A percentile compares a stretch with the other conserved stretches of the same genome.
Evolutionary conservation across 1,284 basidiomycete genomes (phyloP).

Genomic region (Naganishia sp.): DNA sequence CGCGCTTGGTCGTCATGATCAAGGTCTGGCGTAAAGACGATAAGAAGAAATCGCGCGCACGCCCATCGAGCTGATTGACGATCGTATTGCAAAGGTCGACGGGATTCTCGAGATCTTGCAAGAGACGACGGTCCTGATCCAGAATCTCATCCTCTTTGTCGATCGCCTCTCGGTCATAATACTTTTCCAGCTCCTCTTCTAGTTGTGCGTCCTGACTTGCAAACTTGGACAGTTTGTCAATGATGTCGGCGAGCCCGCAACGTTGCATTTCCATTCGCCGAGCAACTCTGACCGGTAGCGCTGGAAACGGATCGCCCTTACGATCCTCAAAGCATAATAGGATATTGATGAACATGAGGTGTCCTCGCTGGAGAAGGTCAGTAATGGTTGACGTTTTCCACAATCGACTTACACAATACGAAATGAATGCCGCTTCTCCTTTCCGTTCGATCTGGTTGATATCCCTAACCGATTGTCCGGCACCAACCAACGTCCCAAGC

Average conservation of each 20-base stretch:
- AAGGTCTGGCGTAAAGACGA: slow-evolving; percentile 91
- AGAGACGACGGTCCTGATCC: slow-evolving; percentile 71
- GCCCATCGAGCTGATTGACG: slow-evolving; percentile 70
- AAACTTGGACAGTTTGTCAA: slow-evolving; percentile 71
- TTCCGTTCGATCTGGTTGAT: slow-evolving; percentile 22
- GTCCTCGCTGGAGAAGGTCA: slow-evolving; percentile 55
- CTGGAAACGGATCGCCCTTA: slow-evolving; percentile 74
- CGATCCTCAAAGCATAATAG: slow-evolving; percentile 69
- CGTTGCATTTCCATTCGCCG: slow-evolving; percentile 28
- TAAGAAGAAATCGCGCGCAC: slow-evolving; percentile 82
- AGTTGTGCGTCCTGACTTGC: slow-evolving; percentile 57
- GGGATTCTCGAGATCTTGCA: slow-evolving; percentile 76
- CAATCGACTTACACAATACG: slow-evolving; percentile 14
- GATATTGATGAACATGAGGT: slow-evolving; percentile 69
- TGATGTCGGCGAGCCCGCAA: slow-evolving; percentile 69
- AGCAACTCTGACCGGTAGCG: slow-evolving; percentile 85
- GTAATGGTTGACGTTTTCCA: slow-evolving; percentile 53
- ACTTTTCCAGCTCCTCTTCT: slow-evolving; percentile 68
- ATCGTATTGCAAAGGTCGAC: slow-evolving; percentile 86
- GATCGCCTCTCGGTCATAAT: slow-evolving; percentile 69
- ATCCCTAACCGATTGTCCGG: slow-evolving; percentile 69
- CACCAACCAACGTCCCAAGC: slow-evolving; percentile 94
- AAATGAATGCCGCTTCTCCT: slow-evolving; percentile 21
- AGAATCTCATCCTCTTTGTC: slow-evolving; percentile 79
- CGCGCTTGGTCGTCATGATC: slow-evolving; percentile 82